Base-by-base conservation (phyloP, 2,329 filamentous ascomycete genomes). In the Cercospora janseana region DNA sequence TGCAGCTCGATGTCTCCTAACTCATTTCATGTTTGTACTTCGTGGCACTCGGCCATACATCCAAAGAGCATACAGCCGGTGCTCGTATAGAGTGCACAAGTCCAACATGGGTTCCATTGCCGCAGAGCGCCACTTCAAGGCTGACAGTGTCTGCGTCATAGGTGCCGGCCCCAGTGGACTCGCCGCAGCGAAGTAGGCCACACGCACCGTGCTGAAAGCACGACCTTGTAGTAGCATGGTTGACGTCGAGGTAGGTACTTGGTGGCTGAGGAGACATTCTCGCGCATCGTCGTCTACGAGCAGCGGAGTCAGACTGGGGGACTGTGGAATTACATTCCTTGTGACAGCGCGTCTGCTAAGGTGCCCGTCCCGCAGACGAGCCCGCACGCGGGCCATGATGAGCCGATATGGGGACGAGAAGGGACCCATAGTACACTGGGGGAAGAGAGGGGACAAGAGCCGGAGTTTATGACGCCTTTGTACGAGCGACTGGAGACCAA, bases 401-500 rank as follows among this genome's bases (percentile, higher is more conserved):
- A 78, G 49, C 86, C 87, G 4, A 69, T 83, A 50, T 80, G 76
- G 72, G 64, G 67, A 12, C 44, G 15, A 20, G 57, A 51, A 5
- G 27, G 24, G 3, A 54, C 50, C 34, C 50, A 56, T 48, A 42
- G 46, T 12, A 51, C 53, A 23, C 26, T 52, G 28, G 42, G 47
- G 0, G 28, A 54, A 3, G 32, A 51, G 9, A 41, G 54, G 8
- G 40, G n/a, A n/a, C n/a, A 55, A n/a, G 45, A 78, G 1, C 79
- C 85, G 4, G 68, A 82, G 2, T 95, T 92, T 63, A 76, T 88
- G n/a, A 88, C 87, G 13, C 87, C 91, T 3, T 81, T 95, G 70
- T 96, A 96, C 68, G 82, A 89, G 40, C 72, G 78, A 18, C 74
- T 96, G 12, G 85, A 95, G 63, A 90, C 91, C 16, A 97, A 97